Percentiles rank a stretch among this genome's conserved stretches.
Conservation (phyloP, 805 yeast species). For the Starmerella cellae region DNA sequence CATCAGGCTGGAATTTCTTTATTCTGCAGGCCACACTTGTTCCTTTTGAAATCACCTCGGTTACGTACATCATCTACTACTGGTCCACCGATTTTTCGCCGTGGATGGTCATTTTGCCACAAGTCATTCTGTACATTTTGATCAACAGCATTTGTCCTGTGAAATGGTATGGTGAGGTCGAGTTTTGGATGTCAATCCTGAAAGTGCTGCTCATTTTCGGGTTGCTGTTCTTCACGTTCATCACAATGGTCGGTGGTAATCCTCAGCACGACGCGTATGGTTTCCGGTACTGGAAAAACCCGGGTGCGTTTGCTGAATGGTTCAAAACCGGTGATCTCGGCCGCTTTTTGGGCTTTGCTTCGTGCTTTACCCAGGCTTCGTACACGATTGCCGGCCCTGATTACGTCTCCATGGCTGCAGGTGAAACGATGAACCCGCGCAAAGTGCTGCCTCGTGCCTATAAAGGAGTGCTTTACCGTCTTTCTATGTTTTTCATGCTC, state of each 20-base stretch:
- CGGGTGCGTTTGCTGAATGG: constrained; percentile 47
- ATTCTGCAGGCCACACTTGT: constrained; percentile 61
- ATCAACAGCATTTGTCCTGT: constrained; percentile 60
- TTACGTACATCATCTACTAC: constrained; percentile 61
- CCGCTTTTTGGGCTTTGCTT: constrained; percentile 56
- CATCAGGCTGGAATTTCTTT: constrained; percentile 73
- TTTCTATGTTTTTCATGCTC: constrained; percentile 53
- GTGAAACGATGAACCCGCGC: constrained; percentile 64
- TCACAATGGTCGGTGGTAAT: constrained; percentile 81
- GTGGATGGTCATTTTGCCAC: constrained; percentile 54
- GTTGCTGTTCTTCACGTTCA: constrained; percentile 56
- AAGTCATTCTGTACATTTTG: constrained; percentile 46
- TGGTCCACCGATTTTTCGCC: constrained; percentile 71
- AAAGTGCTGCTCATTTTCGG: constrained; percentile 67
- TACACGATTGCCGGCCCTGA: constrained; percentile 83
- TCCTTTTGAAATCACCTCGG: constrained; percentile 75
- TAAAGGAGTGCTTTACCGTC: constrained; percentile 56
- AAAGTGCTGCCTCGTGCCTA: constrained; percentile 65
- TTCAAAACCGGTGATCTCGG: constrained; percentile 44
- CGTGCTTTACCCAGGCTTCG: constrained; percentile 56
- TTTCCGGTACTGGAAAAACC: constrained; percentile 42
- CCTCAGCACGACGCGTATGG: constrained; percentile 55
- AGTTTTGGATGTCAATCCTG: constrained; percentile 64
- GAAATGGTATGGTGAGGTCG: constrained; percentile 63
- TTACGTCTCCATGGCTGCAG: constrained; percentile 71